phyloP scores from a whole-genome alignment of 2,329 filamentous ascomycete species.

The Akanthomyces dipterigenus region DNA sequence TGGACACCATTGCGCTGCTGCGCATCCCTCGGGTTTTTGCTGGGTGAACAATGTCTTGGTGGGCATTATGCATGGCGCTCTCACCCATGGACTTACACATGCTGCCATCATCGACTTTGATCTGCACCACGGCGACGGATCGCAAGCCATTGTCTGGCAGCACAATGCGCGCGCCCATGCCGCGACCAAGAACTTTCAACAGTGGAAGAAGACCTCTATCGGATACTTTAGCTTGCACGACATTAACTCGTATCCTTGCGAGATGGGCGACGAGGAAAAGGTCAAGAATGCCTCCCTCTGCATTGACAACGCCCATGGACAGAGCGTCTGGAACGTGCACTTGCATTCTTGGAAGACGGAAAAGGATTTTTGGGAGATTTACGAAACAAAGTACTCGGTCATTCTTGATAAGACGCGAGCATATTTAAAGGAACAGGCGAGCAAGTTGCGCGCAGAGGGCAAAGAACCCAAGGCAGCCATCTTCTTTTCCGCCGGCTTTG shows the following conservation, averaged over 20 bases:
- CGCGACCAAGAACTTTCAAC: conserved; percentile 62
- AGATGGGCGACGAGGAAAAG: conserved; percentile 87
- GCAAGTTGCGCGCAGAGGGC: conserved; percentile 52
- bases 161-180: conserved; percentile 65
- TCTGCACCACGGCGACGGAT: conserved; percentile 90
- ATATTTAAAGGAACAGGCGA: conserved; percentile 69
- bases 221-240: conserved; percentile 97
- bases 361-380: conserved; percentile 82
- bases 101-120: conserved; percentile 92
- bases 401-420: conserved; percentile 74
- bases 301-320: conserved; percentile 87
- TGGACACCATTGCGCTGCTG: conserved; percentile 88
- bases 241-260: conserved; percentile 97
- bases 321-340: conserved; percentile 95
- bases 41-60: conserved; percentile 99
- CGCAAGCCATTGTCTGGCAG: conserved; percentile 86
- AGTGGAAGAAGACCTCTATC: conserved; percentile 78
- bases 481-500: conserved; percentile 93
- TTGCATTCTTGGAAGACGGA: conserved; percentile 78
- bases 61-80: conserved; percentile 83
- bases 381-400: conserved; percentile 68
- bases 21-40: conserved; percentile 90
- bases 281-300: conserved; percentile 91
- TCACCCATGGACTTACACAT: conserved; percentile 81
- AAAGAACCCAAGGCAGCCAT: conserved; percentile 74